Percentiles rank a stretch among this genome's conserved stretches.
Conservation (phyloP, 306 rosid species). For the Cucurbita argyrosperma region DNA sequence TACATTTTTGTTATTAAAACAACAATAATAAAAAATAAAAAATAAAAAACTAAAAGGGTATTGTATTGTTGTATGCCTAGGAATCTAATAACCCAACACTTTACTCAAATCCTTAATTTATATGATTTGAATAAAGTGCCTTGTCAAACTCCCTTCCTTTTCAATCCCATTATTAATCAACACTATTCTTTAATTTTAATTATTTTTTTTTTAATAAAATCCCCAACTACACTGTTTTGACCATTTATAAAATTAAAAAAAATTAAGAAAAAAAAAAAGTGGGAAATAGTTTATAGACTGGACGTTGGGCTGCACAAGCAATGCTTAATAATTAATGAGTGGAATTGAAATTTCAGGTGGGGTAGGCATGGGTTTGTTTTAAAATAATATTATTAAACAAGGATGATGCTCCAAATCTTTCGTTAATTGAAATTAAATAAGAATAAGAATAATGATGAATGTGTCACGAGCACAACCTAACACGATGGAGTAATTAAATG, state of each 20-base stretch:
- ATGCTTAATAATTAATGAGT: too few relatives aligned
- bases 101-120: background rate
- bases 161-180: too few relatives aligned
- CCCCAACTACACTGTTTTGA: too few relatives aligned
- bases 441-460: background rate
- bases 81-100: slow-evolving; percentile 2
- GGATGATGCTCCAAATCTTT: background rate
- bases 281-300: background rate
- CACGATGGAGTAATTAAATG: background rate
- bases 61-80: background rate
- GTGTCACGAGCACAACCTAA: background rate
- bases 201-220: too few relatives aligned
- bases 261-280: too few relatives aligned
- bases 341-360: background rate
- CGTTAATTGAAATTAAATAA: background rate
- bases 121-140: background rate
- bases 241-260: too few relatives aligned
- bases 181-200: too few relatives aligned
- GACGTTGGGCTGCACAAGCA: background rate
- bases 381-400: background rate
- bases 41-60: background rate
- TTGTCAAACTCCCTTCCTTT: background rate
- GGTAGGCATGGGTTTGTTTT: background rate
- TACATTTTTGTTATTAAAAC: background rate
- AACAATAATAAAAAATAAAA: background rate